Conservation (phyloP, 1,284 basidiomycete species). For the Naganishia liquefaciens region DNA sequence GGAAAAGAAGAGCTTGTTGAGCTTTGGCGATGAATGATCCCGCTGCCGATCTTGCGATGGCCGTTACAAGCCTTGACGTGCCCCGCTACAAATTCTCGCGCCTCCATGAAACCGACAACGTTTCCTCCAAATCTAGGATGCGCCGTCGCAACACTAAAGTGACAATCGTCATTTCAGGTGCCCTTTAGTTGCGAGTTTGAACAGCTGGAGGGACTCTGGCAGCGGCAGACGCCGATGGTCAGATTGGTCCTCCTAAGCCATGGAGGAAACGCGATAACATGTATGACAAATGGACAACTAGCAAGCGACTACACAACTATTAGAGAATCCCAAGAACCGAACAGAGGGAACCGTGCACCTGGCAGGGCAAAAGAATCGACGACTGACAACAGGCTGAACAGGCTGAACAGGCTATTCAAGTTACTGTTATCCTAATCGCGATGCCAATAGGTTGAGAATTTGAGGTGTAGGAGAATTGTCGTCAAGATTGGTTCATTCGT, state of each 20-base stretch:
- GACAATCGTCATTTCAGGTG: too few species aligned
- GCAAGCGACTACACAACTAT: constrained; percentile 22
- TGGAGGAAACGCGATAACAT: constrained; percentile 3
- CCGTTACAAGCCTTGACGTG: too few species aligned
- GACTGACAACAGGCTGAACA: neutral
- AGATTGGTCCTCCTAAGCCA: too few species aligned
- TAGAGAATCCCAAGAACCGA: constrained; percentile 14
- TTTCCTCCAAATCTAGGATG: too few species aligned
- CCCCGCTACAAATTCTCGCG: too few species aligned
- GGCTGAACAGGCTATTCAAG: neutral
- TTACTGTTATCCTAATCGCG: neutral
- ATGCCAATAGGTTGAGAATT: neutral
- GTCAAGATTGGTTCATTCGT: constrained; percentile 27
- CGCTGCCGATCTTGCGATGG: too few species aligned
- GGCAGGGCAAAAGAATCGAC: neutral
- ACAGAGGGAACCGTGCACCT: neutral
- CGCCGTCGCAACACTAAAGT: too few species aligned
- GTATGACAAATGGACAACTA: constrained; percentile 18
- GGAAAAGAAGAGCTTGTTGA: constrained; percentile 34
- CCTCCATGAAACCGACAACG: too few species aligned
- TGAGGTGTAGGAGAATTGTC: constrained; percentile 12
- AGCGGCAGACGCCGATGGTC: too few species aligned
- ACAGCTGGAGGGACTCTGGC: too few species aligned
- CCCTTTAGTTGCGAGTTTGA: too few species aligned
- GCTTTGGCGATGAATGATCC: constrained; percentile 28